Conservation (phyloP, 2,329 filamentous ascomycete genomes). For the Pseudogymnoascus pannorum region DNA sequence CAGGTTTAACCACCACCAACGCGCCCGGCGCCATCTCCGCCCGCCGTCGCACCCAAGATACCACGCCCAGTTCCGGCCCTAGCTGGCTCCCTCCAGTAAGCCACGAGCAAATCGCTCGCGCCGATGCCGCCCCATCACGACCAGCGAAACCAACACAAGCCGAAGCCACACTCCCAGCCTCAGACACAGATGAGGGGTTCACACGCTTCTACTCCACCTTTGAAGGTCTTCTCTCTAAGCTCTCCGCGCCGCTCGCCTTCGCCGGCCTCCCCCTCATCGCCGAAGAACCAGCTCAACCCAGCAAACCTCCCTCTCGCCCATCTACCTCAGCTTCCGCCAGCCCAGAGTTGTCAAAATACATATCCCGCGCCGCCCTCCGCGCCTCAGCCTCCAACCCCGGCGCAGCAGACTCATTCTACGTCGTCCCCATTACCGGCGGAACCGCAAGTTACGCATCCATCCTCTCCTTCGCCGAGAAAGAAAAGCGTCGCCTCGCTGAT, state of each 20-base stretch:
- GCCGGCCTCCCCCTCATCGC: constrained; percentile 74
- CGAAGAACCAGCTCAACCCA: constrained; percentile 36
- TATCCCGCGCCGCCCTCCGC: constrained; percentile 76
- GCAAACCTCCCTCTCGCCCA: constrained; percentile 19
- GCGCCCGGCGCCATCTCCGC: constrained; percentile 44
- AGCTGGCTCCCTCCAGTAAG: constrained; percentile 44
- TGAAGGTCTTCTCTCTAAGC: constrained; percentile 76
- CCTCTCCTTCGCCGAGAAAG: constrained; percentile 61
- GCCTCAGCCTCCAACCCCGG: constrained; percentile 56
- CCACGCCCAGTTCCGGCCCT: constrained; percentile 35
- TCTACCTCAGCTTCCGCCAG: constrained; percentile 37
- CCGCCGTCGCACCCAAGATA: constrained; percentile 34
- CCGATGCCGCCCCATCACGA: constrained; percentile 24
- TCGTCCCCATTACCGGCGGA: constrained; percentile 85
- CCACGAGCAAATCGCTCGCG: constrained; percentile 26
- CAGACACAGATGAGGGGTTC: constrained; percentile 66
- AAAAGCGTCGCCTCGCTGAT: constrained; percentile 47
- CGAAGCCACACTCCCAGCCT: constrained; percentile 17
- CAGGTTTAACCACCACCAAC: constrained; percentile 67
- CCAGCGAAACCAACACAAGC: constrained; percentile 20
- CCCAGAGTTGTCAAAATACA: constrained; percentile 74
- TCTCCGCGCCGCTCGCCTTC: constrained; percentile 87
- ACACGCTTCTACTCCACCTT: constrained; percentile 88
- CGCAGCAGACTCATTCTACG: constrained; percentile 73
- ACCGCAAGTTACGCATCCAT: constrained; percentile 93